Evolutionary conservation across 108 stramenopile species (phyloP), one percentile per base, ranked within the genome.

Genomic region (Cyclostephanos tholiformis): DNA sequence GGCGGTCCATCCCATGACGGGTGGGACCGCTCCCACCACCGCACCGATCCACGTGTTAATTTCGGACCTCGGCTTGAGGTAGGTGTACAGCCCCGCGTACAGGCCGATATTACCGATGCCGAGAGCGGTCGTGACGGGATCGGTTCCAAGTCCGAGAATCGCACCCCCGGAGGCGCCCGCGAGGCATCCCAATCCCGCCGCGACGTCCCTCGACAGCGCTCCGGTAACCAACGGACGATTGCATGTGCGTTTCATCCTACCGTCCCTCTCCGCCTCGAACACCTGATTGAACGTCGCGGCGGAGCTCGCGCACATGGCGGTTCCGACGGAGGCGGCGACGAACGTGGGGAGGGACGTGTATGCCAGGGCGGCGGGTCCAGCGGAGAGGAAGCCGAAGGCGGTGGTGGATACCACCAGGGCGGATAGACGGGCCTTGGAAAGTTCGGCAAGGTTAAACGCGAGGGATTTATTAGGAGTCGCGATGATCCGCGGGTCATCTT

Each of bases 1-100:
- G 16, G 99, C 99, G 38, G 95, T 88, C 89, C 94, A 99, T 20
- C 98, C 99, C 95, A 99, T 99, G 22, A 99, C 86, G 8, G 99
- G 99, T 0, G 99, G 99, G 14, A 99, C 85, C 7, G 97, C 98
- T 27, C 99, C 99, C 10, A 99, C 99, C 12, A 99, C 86, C 6
- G 98, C 97, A 14, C 99, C 99, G 8, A 99, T 87, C 97, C 96
- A 97, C 0, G 99, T 99, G 86, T 99, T 99, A 62, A 83, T 76
- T 66, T 96, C 94, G 9, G 95, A 87, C 20, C 85, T 53, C n/a
- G 94, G 92, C 69, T 99, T 99, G 76, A 96, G 75, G 68, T 88
- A 93, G 19, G 99, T 99, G 86, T 99, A 99, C n/a, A 96, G 63
- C 58, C 94, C 96, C 11, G 97, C 79, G 75, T 99, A 99, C 39